phyloP scores from a whole-genome alignment of 495 filamentous ascomycete species.

The Annulohypoxylon stygium region DNA sequence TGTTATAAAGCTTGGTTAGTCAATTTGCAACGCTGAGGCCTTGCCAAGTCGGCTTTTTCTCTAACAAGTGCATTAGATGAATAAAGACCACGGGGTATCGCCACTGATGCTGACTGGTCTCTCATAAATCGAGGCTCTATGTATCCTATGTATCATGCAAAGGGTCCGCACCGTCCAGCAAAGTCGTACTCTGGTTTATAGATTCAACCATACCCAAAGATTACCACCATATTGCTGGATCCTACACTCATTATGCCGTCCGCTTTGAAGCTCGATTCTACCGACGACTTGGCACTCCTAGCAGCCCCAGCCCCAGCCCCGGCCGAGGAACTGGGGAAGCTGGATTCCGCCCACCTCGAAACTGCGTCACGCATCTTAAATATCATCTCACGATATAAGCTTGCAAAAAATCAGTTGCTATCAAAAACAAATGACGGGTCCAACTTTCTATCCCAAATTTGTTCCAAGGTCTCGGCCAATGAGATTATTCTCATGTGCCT shows the following conservation, averaged over 20 bases:
- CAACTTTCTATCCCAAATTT: constrained; percentile 46
- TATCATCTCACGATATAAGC: constrained; percentile 49
- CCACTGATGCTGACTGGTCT: constrained; percentile 4
- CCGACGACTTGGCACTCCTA: constrained; percentile 27
- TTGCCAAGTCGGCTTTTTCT: constrained; percentile 45
- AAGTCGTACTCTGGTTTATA: constrained; percentile 25
- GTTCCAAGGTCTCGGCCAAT: constrained; percentile 27
- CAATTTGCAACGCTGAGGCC: constrained; percentile 34
- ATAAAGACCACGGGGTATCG: constrained; percentile 36
- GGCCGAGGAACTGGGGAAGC: constrained; percentile 21
- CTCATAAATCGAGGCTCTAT: constrained; percentile 17
- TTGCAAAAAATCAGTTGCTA: constrained; percentile 19
- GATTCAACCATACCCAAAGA: constrained; percentile 29
- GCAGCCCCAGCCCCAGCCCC: constrained; percentile 1
- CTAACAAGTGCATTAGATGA: constrained; percentile 13
- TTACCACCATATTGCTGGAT: constrained; percentile 16
- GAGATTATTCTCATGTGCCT: constrained; percentile 55
- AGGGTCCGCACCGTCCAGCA: constrained; percentile 24
- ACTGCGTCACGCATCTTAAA: constrained; percentile 47
- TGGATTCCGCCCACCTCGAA: constrained; percentile 32
- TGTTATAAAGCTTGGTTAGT: constrained; percentile 39
- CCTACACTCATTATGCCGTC: constrained; percentile 44
- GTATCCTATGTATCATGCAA: constrained; percentile 43
- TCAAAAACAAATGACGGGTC: constrained; percentile 29
- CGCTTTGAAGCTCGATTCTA: constrained; percentile 33